A percentile compares a stretch with the other conserved stretches of the same genome.
These are phyloP conservation scores for Talaromyces borbonicus DNA, from an alignment of 495 filamentous ascomycete genomes.

Conservation along the genomic window DNA sequence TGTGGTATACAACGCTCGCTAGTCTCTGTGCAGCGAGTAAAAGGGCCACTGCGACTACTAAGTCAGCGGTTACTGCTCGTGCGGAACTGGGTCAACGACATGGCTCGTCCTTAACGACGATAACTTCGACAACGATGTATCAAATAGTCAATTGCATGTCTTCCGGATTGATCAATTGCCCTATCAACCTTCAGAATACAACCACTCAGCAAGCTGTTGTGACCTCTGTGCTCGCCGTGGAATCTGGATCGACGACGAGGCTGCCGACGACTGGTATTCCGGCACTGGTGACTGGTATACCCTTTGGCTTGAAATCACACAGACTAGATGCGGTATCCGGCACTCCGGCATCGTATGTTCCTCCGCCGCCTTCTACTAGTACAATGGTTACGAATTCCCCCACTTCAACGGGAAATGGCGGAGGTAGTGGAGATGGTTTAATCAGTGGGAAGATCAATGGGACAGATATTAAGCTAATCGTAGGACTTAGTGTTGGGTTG, in stretches of 20 bases:
- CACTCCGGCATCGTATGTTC: slow-evolving; percentile 15
- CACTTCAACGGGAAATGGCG: slow-evolving; percentile 10
- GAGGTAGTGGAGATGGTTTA: slow-evolving; percentile 9
- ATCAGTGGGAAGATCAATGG: slow-evolving; percentile 1
- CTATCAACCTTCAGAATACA: slow-evolving; percentile 33
- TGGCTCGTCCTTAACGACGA: slow-evolving; percentile 24
- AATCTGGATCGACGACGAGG: slow-evolving; percentile 23
- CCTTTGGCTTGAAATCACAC: slow-evolving; percentile 29
- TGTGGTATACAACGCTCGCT: slow-evolving; percentile 44
- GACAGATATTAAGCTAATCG: slow-evolving; percentile 23
- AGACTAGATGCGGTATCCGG: slow-evolving; percentile 26
- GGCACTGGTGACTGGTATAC: slow-evolving; percentile 20
- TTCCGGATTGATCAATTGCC: slow-evolving; percentile 35
- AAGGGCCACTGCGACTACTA: slow-evolving; percentile 13
- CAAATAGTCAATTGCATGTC: slow-evolving; percentile 29
- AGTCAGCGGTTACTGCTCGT: slow-evolving; percentile 14
- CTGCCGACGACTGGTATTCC: slow-evolving; percentile 23
- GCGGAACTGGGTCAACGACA: slow-evolving; percentile 12
- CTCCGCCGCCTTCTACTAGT: slow-evolving; percentile 14
- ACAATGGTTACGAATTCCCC: neutral
- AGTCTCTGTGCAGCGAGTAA: slow-evolving; percentile 28
- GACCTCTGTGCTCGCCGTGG: slow-evolving; percentile 26
- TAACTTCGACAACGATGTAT: slow-evolving; percentile 22
- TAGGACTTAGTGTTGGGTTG: slow-evolving; percentile 33
- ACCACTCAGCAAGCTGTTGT: slow-evolving; percentile 18